Evolutionary conservation across 129 eudicot genomes (phyloP).

Genomic region (Mikania micrantha): DNA sequence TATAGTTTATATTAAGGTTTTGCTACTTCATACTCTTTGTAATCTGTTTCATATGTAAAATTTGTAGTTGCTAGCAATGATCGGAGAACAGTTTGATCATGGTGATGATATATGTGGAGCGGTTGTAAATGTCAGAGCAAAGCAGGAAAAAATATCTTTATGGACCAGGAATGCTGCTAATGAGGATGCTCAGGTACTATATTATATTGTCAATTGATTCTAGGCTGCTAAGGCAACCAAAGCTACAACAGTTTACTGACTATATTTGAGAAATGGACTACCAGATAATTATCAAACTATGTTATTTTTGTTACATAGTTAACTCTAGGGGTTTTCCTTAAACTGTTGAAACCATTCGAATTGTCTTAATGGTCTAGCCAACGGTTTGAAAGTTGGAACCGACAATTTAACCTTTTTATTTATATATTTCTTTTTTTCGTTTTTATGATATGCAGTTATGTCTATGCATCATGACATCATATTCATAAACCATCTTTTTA

Average conservation of each 20-base stretch:
- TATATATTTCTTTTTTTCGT: not conserved
- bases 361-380: not conserved
- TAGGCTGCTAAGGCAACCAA: not conserved
- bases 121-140: constrained; percentile 71
- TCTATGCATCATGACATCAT: not conserved
- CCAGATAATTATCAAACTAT: not conserved
- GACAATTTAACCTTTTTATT: not conserved
- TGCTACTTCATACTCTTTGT: not conserved
- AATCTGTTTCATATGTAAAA: not conserved
- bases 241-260: not conserved
- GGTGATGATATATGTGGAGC: constrained; percentile 99
- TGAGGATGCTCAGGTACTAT: constrained; percentile 84
- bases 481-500: not conserved
- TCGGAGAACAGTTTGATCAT: constrained; percentile 91
- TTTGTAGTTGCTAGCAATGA: constrained; percentile 78
- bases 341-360: not conserved
- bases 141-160: constrained; percentile 58
- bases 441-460: not conserved
- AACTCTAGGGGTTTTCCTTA: not conserved
- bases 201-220: not conserved
- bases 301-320: not conserved
- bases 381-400: not conserved
- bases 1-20: not conserved
- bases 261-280: no score
- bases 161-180: constrained; percentile 99